A percentile compares a stretch with the other conserved stretches of the same genome.
phyloP scores from a whole-genome alignment of 2,329 filamentous ascomycete species.

The Corinectria fuckeliana region DNA sequence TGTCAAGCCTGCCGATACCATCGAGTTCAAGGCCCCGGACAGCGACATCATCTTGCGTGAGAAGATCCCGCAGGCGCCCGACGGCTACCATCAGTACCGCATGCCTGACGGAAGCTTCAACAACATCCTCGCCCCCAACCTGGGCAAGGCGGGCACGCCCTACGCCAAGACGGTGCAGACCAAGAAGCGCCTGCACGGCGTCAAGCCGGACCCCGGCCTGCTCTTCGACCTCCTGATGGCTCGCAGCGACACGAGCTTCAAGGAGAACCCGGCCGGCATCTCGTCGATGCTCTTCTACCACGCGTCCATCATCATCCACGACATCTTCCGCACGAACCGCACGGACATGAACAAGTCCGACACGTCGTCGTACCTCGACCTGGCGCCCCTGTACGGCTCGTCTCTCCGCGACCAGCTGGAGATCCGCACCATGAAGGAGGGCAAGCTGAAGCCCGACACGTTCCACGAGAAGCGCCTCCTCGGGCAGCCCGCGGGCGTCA shows the following conservation, averaged over 20 bases:
- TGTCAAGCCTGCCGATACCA: constrained; percentile 42
- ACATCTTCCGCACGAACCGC: constrained; percentile 54
- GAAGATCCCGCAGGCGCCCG: constrained; percentile 44
- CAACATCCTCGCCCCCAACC: constrained; percentile 66
- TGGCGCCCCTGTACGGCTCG: constrained; percentile 75
- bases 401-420: constrained; percentile 66
- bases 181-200: constrained; percentile 60
- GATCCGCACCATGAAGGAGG: constrained; percentile 68
- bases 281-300: constrained; percentile 79
- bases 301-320: constrained; percentile 64
- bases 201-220: constrained; percentile 68
- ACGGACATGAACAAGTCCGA: constrained; percentile 67
- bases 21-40: constrained; percentile 50
- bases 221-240: constrained; percentile 74
- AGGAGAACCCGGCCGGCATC: constrained; percentile 73
- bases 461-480: constrained; percentile 71
- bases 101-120: constrained; percentile 52
- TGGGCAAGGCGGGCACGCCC: constrained; percentile 69
- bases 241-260: constrained; percentile 56
- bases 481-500: constrained; percentile 73
- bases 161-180: constrained; percentile 73
- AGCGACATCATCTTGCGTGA: constrained; percentile 46
- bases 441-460: constrained; percentile 74
- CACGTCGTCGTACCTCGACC: constrained; percentile 77
- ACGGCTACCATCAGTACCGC: constrained; percentile 45